A percentile compares a stretch with the other conserved stretches of the same genome.
These are phyloP conservation scores for Fusarium foetens DNA, from an alignment of 2,329 filamentous ascomycete genomes.

Conservation along the genomic window DNA sequence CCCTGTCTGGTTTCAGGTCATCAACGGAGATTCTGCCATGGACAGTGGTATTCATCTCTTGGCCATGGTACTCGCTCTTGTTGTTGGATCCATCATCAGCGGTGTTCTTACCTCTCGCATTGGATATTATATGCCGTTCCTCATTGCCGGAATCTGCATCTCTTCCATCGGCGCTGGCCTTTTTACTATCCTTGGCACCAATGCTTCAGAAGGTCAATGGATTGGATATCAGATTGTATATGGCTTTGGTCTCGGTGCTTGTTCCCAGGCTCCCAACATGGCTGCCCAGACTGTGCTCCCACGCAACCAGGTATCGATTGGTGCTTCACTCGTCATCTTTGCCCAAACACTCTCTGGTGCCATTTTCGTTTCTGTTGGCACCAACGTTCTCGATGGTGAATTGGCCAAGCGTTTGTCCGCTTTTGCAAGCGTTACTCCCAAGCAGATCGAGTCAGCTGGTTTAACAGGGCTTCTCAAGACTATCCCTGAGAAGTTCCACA, in stretches of 20 bases:
- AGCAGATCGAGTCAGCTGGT: constrained; percentile 21
- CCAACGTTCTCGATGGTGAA: constrained; percentile 62
- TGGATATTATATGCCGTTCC: constrained; percentile 56
- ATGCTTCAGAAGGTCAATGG: constrained; percentile 37
- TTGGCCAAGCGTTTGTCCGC: constrained; percentile 44
- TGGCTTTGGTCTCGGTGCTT: constrained; percentile 56
- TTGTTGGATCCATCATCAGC: constrained; percentile 43
- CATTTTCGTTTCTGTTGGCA: constrained; percentile 62
- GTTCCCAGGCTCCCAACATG: constrained; percentile 58
- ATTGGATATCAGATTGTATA: constrained; percentile 52
- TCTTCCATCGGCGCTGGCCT: constrained; percentile 53
- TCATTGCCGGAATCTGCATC: constrained; percentile 50
- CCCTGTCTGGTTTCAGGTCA: constrained; percentile 63
- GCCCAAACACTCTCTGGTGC: constrained; percentile 55
- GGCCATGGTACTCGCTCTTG: constrained; percentile 45
- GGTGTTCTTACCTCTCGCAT: constrained; percentile 44
- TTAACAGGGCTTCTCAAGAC: constrained; percentile 7
- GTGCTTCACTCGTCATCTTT: constrained; percentile 60
- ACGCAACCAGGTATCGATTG: constrained; percentile 57
- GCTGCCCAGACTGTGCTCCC: constrained; percentile 58
- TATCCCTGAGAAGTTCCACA: constrained; percentile 6
- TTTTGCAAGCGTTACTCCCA: constrained; percentile 5
- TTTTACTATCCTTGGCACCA: constrained; percentile 51
- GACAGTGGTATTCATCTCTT: constrained; percentile 46
- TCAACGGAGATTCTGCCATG: constrained; percentile 49